A percentile compares a stretch with the other conserved stretches of the same genome.
Conservation (phyloP, 129 eudicot genomes). For the Flaveria sonorensis region DNA sequence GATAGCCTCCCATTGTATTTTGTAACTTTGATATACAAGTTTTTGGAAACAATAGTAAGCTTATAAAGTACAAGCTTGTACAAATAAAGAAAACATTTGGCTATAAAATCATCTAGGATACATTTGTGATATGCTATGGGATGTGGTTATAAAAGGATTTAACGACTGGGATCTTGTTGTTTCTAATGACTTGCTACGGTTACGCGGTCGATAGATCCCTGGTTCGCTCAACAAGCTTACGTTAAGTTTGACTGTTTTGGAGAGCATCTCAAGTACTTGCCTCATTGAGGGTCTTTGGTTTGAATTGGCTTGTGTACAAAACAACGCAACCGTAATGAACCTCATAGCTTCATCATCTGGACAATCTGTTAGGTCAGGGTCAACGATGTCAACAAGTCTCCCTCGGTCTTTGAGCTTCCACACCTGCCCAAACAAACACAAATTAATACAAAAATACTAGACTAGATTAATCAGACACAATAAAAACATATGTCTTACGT, state of each 20-base stretch:
- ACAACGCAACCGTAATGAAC: conserved; percentile 63
- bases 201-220: conserved; percentile 44
- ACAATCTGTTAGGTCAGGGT: conserved; percentile 59
- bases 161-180: conserved; percentile 31
- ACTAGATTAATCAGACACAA: too few species aligned
- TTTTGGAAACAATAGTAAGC: too few species aligned
- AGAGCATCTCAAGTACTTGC: conserved; percentile 75
- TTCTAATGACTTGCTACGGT: conserved; percentile 10
- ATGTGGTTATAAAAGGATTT: conserved; percentile 37
- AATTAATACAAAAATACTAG: not conserved
- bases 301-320: conserved; percentile 74
- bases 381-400: conserved; percentile 60
- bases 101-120: conserved; percentile 51
- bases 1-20: too few species aligned
- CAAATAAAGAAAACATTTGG: too few species aligned
- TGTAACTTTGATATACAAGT: too few species aligned
- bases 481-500: not conserved
- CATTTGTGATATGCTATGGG: conserved; percentile 41
- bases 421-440: conserved; percentile 40
- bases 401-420: conserved; percentile 68
- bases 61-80: too few species aligned
- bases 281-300: conserved; percentile 73
- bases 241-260: conserved; percentile 60
- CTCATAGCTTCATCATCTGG: conserved; percentile 54
- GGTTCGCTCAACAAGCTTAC: conserved; percentile 55